These are phyloP conservation scores for Syzygium syzygioides DNA, from an alignment of 441 rosid genomes.

Conservation along the genomic window DNA sequence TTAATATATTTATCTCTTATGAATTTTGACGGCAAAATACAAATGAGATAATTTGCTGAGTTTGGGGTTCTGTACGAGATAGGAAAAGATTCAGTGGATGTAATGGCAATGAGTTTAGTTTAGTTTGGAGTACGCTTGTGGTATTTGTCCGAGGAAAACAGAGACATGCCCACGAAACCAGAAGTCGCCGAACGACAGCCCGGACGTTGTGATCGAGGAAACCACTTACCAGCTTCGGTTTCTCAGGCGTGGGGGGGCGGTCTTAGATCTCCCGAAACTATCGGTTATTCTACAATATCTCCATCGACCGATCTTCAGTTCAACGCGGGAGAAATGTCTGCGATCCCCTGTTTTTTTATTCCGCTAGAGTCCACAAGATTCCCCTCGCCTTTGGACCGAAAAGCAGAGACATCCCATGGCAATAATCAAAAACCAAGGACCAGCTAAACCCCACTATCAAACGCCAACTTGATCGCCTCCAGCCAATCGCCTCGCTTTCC, in stretches of 20 bases:
- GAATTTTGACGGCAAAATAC: background rate
- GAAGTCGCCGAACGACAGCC: background rate
- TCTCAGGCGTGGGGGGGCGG: background rate
- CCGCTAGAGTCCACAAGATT: background rate
- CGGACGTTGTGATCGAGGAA: background rate
- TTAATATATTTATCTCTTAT: no score
- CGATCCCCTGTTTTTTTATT: background rate
- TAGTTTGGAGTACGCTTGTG: background rate
- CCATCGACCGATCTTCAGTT: background rate
- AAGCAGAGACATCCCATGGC: accelerated
- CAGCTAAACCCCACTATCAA: background rate
- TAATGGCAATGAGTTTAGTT: background rate
- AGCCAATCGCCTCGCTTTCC: background rate
- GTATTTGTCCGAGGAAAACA: background rate
- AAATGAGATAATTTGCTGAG: background rate
- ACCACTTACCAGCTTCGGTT: background rate
- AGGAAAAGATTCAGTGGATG: no score
- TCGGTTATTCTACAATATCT: background rate
- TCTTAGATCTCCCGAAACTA: background rate
- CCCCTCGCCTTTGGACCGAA: background rate
- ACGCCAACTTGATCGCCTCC: background rate
- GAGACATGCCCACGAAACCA: background rate
- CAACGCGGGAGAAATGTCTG: background rate
- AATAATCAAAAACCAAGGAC: background rate
- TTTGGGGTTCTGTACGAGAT: no score